Evolutionary conservation across 2,329 filamentous ascomycete genomes (phyloP).

Genomic region (Verticillium alfalfae): DNA sequence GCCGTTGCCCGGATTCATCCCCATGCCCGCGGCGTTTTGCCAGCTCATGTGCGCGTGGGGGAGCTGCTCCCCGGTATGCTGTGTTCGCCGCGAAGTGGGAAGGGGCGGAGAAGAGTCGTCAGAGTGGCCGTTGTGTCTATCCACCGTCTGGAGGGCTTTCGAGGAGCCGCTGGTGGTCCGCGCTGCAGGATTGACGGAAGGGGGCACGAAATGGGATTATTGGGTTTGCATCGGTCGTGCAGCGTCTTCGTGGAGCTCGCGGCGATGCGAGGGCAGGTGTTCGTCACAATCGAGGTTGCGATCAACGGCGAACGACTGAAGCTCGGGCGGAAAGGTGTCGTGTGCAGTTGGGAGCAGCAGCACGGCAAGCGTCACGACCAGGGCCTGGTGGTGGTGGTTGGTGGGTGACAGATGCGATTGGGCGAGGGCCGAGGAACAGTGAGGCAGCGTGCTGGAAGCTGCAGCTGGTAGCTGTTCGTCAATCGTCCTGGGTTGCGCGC

Average conservation of each 20-base stretch:
- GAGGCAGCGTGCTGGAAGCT: background rate
- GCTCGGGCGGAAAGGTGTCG: background rate
- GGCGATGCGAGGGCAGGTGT: background rate
- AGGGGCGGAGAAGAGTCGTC: background rate
- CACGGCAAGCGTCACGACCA: background rate
- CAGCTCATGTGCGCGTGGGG: constrained; percentile 23
- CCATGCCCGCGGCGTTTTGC: constrained; percentile 32
- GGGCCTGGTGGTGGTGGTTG: background rate
- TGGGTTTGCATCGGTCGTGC: background rate
- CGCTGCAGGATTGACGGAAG: background rate
- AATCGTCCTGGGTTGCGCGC: background rate
- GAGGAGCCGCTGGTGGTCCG: background rate
- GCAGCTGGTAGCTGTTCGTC: background rate
- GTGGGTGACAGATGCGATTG: background rate
- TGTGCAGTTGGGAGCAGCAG: background rate
- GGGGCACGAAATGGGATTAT: background rate
- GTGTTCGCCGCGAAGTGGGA: background rate
- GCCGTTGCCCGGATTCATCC: constrained; percentile 32
- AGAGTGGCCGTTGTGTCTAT: background rate
- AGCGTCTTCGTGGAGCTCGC: background rate
- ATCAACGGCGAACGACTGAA: background rate
- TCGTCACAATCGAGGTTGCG: background rate
- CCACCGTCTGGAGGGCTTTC: background rate
- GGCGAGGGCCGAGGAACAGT: background rate
- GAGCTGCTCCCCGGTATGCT: constrained; percentile 5